Evolutionary conservation across 257 asterid genomes (phyloP), one percentile per base, ranked within the genome.

Genomic region (Solanum chilense): DNA sequence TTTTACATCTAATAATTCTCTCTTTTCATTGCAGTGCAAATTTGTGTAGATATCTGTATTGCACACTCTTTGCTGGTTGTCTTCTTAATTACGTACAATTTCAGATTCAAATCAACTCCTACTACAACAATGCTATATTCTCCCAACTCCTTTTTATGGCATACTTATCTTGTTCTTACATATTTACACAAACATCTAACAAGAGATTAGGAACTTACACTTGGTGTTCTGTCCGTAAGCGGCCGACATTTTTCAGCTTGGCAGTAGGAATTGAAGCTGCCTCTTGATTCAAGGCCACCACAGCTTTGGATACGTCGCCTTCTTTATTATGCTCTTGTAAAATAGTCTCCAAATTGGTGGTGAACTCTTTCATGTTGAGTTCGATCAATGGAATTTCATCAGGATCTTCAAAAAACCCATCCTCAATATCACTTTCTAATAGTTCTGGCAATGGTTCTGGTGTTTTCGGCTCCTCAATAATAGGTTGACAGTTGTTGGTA

Each of bases 181-280:
- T 81, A 66, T 33, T 20, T 49, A 81, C 85, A 18, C 69, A 81
- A 52, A 31, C 85, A 42, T 33, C 10, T 12, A 44, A 75, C 31
- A 52, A 82, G 60, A 68, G 49, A 16, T 58, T 23, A 41, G 42
- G 42, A 82, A 90, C 97, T 93, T 91, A 97, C 99, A 97, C 99
- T 92, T 89, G 98, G 90, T 97, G 99, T 89, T 96, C 99, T 33
- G 99, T 96, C 88, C 99, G 91, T 85, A 97, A 89, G 56, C 98
- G 96, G 88, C 94, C 96, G 78, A 91, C 88, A 66, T 93, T 92
- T 93, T 97, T 97, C 77, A 97, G 94, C 86, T 94, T 96, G 80
- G 99, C 96, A 82, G 91, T 86, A 85, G 99, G 98, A 68, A 95
- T 88, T 82, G 98, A 97, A 89, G 97, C 95, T 86, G 93, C 76